Percentiles rank a stretch among this genome's conserved stretches.
These are phyloP conservation scores for Tripterygium wilfordii DNA, from an alignment of 177 flowering plant species.

Conservation along the genomic window DNA sequence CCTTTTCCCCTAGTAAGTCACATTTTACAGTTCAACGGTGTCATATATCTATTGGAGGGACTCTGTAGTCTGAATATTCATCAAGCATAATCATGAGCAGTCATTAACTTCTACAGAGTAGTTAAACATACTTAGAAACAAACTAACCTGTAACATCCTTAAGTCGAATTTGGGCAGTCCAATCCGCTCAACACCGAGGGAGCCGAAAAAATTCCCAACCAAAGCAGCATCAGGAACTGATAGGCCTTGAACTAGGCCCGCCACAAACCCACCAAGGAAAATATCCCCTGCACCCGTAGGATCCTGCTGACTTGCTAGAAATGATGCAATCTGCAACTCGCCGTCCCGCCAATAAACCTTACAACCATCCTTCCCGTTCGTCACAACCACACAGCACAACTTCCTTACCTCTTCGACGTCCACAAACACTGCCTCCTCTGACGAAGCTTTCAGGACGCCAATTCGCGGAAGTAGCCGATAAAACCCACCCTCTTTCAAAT, in stretches of 20 bases:
- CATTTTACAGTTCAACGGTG: too few species aligned
- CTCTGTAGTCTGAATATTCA: too few species aligned
- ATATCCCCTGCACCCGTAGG: slow-evolving; percentile 99
- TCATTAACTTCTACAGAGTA: too few species aligned
- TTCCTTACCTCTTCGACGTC: slow-evolving; percentile 73
- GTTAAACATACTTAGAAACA: too few species aligned
- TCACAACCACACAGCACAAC: slow-evolving; percentile 76
- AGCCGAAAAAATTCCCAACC: slow-evolving; percentile 86
- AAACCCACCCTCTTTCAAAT: slow-evolving; percentile 61
- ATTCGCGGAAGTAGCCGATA: slow-evolving; percentile 54
- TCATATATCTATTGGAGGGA: too few species aligned
- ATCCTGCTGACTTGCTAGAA: slow-evolving; percentile 65
- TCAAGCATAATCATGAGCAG: too few species aligned
- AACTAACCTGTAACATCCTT: slow-evolving; percentile 61
- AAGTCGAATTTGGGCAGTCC: slow-evolving; percentile 71
- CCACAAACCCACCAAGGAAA: slow-evolving; percentile 80
- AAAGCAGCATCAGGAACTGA: slow-evolving; percentile 82
- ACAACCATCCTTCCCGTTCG: slow-evolving; percentile 87
- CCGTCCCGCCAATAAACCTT: slow-evolving; percentile 51
- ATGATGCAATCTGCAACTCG: slow-evolving; percentile 54
- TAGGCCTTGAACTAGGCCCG: slow-evolving; percentile 62
- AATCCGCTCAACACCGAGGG: slow-evolving; percentile 74
- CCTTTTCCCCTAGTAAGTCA: too few species aligned
- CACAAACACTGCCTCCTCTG: slow-evolving; percentile 70
- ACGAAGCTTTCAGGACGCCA: slow-evolving; percentile 74